Evolutionary conservation across 208 protist genomes (phyloP).

Genomic region (Trypanosoma vivax): DNA sequence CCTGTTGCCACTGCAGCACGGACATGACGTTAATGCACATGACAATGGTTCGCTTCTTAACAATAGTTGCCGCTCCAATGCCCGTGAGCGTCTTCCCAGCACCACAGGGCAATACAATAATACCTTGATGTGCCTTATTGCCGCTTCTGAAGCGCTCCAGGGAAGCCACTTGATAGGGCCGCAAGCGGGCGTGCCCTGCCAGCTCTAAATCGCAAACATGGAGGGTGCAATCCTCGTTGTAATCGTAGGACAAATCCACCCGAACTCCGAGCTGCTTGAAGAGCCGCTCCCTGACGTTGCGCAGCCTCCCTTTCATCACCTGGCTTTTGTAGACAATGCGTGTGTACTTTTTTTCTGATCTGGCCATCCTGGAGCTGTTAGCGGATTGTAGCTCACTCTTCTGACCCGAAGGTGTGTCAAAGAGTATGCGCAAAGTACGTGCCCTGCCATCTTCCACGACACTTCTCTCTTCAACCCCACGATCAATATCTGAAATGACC

Average conservation of each 20-base stretch:
- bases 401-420: conserved; percentile 7
- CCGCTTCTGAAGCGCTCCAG: conserved; percentile 79
- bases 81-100: conserved; percentile 99
- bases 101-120: conserved; percentile 99
- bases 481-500: conserved; percentile 81
- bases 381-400: not conserved
- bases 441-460: conserved; percentile 19
- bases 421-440: conserved; percentile 15
- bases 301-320: conserved; percentile 57
- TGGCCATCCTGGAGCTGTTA: not conserved
- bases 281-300: conserved; percentile 66
- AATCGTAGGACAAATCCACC: conserved; percentile 85
- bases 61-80: conserved; percentile 92
- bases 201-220: conserved; percentile 53
- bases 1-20: conserved; percentile 94
- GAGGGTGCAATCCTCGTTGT: conserved; percentile 58
- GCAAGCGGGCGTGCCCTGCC: conserved; percentile 56
- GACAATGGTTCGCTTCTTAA: conserved; percentile 94
- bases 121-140: conserved; percentile 88
- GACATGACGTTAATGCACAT: conserved; percentile 95
- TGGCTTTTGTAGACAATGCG: conserved; percentile 78
- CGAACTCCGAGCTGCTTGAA: conserved; percentile 68
- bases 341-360: conserved; percentile 1
- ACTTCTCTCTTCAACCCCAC: conserved; percentile 32
- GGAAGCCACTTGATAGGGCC: conserved; percentile 80